A percentile compares a stretch with the other conserved stretches of the same genome.
phyloP scores from a whole-genome alignment of 805 yeast genomes.

The Candida chauliodis region DNA sequence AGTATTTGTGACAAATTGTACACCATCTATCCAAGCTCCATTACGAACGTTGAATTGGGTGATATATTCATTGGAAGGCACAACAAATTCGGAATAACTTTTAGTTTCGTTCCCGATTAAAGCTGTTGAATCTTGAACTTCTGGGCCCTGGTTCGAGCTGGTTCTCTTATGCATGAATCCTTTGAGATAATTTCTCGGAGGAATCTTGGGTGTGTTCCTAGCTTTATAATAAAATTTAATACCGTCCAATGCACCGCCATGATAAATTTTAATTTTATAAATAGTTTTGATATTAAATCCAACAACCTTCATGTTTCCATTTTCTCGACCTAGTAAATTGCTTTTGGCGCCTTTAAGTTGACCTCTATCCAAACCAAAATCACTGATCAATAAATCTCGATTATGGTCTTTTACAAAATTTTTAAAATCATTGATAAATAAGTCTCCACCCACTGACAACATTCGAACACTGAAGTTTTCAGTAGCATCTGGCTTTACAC shows the following conservation, averaged over 20 bases:
- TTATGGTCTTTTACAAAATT: slow-evolving; percentile 14
- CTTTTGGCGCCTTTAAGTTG: slow-evolving; percentile 37
- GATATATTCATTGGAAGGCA: slow-evolving; percentile 59
- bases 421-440: slow-evolving; percentile 50
- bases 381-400: slow-evolving; percentile 21
- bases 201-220: slow-evolving; percentile 39
- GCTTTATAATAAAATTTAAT: slow-evolving; percentile 45
- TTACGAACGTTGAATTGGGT: slow-evolving; percentile 59
- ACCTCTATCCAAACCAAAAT: slow-evolving; percentile 44
- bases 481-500: slow-evolving; percentile 11
- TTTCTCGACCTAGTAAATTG: slow-evolving; percentile 24
- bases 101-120: slow-evolving; percentile 52
- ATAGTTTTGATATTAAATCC: slow-evolving; percentile 39
- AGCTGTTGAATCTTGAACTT: slow-evolving; percentile 10
- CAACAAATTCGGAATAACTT: slow-evolving; percentile 51
- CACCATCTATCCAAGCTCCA: slow-evolving; percentile 90
- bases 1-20: slow-evolving; percentile 62
- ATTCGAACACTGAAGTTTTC: slow-evolving; percentile 49
- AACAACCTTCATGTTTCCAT: slow-evolving; percentile 20
- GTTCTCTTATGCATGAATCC: slow-evolving; percentile 18
- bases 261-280: slow-evolving; percentile 57
- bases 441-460: slow-evolving; percentile 59
- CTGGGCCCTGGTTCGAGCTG: no score
- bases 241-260: slow-evolving; percentile 83
- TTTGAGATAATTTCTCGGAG: slow-evolving; percentile 42